Evolutionary conservation across 805 yeast genomes (phyloP).

Genomic region (Yarrowia sp.): DNA sequence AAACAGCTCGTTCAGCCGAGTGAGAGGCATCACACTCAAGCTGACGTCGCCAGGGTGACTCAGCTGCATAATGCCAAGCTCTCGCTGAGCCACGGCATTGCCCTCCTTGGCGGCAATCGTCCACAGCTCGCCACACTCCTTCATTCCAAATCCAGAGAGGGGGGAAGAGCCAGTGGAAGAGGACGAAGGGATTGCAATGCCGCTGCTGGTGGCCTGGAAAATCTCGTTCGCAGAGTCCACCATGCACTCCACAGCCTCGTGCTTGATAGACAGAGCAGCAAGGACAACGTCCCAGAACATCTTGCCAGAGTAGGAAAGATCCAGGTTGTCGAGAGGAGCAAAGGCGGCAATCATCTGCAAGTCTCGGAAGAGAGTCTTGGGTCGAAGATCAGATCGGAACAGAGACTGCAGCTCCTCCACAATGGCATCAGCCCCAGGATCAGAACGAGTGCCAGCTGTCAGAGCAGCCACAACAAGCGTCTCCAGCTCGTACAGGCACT

Average conservation of each 20-base stretch:
- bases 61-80: constrained; percentile 36
- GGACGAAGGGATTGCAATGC: background rate
- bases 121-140: constrained; percentile 37
- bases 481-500: constrained; percentile 34
- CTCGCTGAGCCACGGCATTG: constrained; percentile 34
- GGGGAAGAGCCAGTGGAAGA: constrained; percentile 22
- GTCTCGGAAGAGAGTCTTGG: constrained; percentile 39
- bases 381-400: constrained; percentile 35
- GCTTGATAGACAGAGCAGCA: constrained; percentile 38
- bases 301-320: constrained; percentile 36
- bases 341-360: constrained; percentile 40
- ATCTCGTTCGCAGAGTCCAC: constrained; percentile 34
- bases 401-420: constrained; percentile 38
- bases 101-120: constrained; percentile 36
- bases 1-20: constrained; percentile 33
- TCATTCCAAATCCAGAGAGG: constrained; percentile 31
- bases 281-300: constrained; percentile 42
- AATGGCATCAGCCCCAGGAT: constrained; percentile 38
- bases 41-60: constrained; percentile 36
- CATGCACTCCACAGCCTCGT: constrained; percentile 32
- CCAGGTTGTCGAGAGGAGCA: constrained; percentile 37
- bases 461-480: constrained; percentile 34
- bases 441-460: constrained; percentile 13
- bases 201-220: constrained; percentile 31
- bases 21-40: constrained; percentile 32